Percentiles rank a stretch among this genome's conserved stretches.
These are phyloP conservation scores for Epithemia pelagica DNA, from an alignment of 108 stramenopile species.

Conservation along the genomic window DNA sequence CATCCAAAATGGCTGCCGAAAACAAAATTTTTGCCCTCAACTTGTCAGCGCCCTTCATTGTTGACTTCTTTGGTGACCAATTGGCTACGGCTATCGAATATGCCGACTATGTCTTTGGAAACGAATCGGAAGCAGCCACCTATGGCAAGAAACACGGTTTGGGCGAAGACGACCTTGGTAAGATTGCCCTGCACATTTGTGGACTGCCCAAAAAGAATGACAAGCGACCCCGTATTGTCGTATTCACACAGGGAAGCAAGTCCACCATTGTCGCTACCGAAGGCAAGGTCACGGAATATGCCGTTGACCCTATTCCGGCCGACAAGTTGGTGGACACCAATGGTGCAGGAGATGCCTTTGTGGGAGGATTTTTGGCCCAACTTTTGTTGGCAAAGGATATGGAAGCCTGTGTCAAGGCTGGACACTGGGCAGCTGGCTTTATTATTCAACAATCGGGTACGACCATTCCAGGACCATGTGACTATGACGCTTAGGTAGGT, in stretches of 20 bases:
- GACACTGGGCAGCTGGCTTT: slow-evolving; percentile 91
- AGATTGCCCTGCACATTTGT: slow-evolving; percentile 86
- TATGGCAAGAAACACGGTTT: slow-evolving; percentile 92
- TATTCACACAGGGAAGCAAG: slow-evolving; percentile 95
- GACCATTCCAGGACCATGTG: slow-evolving; percentile 68
- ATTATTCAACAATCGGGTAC: slow-evolving; percentile 98
- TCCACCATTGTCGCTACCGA: slow-evolving; percentile 92
- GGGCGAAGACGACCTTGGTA: slow-evolving; percentile 78
- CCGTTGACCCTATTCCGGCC: slow-evolving; percentile 77
- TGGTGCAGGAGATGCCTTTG: slow-evolving; percentile 99
- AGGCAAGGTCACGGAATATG: slow-evolving; percentile 84
- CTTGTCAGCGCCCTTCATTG: slow-evolving; percentile 97
- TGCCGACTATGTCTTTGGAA: slow-evolving; percentile 97
- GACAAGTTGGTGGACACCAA: slow-evolving; percentile 97
- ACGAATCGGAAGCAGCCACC: slow-evolving; percentile 97
- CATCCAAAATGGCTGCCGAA: slow-evolving; percentile 84
- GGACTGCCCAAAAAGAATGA: slow-evolving; percentile 85
- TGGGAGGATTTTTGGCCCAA: slow-evolving; percentile 95
- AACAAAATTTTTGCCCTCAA: slow-evolving; percentile 95
- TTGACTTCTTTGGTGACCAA: slow-evolving; percentile 96
- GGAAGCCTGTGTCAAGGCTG: slow-evolving; percentile 91
- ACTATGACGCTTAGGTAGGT: slow-evolving; percentile 51
- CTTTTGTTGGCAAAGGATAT: slow-evolving; percentile 68
- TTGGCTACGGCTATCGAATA: slow-evolving; percentile 89
- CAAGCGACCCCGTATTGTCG: slow-evolving; percentile 78